Evolutionary conservation across 169 alveolate genomes (phyloP).

Genomic region (Theileria orientalis): DNA sequence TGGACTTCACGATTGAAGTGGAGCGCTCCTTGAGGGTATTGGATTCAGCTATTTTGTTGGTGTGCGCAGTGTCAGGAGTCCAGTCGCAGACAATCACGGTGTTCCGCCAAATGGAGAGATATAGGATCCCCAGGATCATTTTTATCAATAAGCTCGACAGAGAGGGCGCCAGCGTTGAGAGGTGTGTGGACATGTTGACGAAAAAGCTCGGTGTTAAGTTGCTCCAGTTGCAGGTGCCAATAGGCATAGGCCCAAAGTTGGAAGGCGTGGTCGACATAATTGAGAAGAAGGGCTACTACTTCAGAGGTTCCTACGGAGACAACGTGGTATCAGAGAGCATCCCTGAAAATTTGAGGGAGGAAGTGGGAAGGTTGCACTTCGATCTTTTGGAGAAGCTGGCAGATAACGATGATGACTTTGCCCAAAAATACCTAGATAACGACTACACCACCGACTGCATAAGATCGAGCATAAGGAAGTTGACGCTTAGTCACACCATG

Average conservation of each 20-base stretch:
- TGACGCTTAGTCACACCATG: slow-evolving; percentile 72
- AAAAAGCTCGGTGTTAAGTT: slow-evolving; percentile 83
- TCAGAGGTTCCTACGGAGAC: slow-evolving; percentile 87
- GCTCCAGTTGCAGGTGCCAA: slow-evolving; percentile 78
- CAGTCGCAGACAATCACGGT: slow-evolving; percentile 96
- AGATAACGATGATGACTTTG: slow-evolving; percentile 91
- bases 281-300: slow-evolving; percentile 78
- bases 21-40: slow-evolving; percentile 95
- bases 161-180: slow-evolving; percentile 93
- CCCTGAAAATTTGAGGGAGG: slow-evolving; percentile 71
- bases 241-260: slow-evolving; percentile 84
- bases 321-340: slow-evolving; percentile 70
- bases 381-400: slow-evolving; percentile 72
- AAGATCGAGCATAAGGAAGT: slow-evolving; percentile 74
- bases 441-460: slow-evolving; percentile 25
- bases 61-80: slow-evolving; percentile 96
- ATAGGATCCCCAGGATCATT: slow-evolving; percentile 90
- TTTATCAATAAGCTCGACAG: slow-evolving; percentile 95
- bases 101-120: slow-evolving; percentile 93
- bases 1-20: slow-evolving; percentile 97
- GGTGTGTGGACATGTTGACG: slow-evolving; percentile 81
- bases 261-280: slow-evolving; percentile 90
- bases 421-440: slow-evolving; percentile 84
- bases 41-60: slow-evolving; percentile 93
- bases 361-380: background rate